These are phyloP conservation scores for Drosera capensis DNA, from an alignment of 148 eudicot genomes.

Conservation along the genomic window DNA sequence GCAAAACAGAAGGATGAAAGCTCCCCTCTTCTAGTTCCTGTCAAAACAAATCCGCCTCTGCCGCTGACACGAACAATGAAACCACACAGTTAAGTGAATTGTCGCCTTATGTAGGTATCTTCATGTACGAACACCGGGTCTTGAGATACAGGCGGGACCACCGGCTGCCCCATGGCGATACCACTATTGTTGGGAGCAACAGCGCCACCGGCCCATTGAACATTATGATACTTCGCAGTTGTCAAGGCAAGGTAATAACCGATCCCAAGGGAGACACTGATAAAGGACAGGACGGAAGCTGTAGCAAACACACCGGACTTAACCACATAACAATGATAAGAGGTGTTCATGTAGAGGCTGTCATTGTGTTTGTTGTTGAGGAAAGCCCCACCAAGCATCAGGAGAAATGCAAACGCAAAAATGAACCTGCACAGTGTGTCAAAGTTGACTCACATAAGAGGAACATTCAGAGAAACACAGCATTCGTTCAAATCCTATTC, in stretches of 20 bases:
- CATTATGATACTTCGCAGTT: conserved; percentile 22
- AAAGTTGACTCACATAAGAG: not conserved
- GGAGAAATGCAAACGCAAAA: conserved; percentile 59
- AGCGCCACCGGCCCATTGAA: conserved; percentile 14
- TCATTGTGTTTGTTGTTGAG: conserved; percentile 61
- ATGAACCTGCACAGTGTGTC: conserved; percentile 35
- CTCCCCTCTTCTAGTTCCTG: not conserved
- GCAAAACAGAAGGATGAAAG: not conserved
- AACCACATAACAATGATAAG: conserved; percentile 56
- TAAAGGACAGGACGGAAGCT: conserved; percentile 54
- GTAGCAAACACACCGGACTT: conserved; percentile 80
- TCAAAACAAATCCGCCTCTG: too few species aligned
- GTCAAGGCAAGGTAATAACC: conserved; percentile 43
- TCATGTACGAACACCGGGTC: conserved; percentile 84
- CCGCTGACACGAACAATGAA: not conserved
- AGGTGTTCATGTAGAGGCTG: conserved; percentile 24
- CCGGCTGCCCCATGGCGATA: conserved; percentile 84
- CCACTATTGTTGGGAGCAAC: conserved; percentile 32
- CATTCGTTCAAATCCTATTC: too few species aligned
- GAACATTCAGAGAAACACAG: too few species aligned
- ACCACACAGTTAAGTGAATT: conserved; percentile 23
- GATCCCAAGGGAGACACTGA: conserved; percentile 53
- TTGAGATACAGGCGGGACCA: conserved; percentile 33
- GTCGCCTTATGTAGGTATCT: conserved; percentile 83
- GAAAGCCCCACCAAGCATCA: conserved; percentile 55